phyloP scores from a whole-genome alignment of 306 rosid genomes.

The Quillaja saponaria region DNA sequence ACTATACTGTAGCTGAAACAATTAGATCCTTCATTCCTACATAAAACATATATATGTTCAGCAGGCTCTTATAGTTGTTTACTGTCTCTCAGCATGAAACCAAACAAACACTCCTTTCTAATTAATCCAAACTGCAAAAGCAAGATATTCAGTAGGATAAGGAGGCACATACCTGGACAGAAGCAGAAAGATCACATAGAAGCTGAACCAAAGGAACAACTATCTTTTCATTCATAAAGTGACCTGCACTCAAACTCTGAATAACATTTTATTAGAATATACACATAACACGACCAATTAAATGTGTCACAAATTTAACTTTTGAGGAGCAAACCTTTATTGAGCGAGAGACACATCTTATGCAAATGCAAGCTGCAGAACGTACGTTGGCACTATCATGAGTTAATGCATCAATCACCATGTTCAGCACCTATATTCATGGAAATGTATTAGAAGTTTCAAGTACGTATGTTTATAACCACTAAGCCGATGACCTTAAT shows the following conservation, averaged over 20 bases:
- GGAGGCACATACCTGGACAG: slow-evolving; percentile 69
- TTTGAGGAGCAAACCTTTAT: slow-evolving; percentile 63
- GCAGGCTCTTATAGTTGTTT: not conserved
- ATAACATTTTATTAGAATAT: slow-evolving; percentile 45
- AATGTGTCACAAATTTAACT: slow-evolving; percentile 20
- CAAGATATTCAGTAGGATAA: not conserved
- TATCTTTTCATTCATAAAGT: slow-evolving; percentile 74
- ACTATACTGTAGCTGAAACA: too few relatives aligned
- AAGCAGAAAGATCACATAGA: slow-evolving; percentile 64
- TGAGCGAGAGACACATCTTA: slow-evolving; percentile 86
- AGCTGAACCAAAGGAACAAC: slow-evolving; percentile 78
- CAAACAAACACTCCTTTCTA: slow-evolving; percentile 7
- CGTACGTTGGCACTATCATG: slow-evolving; percentile 71
- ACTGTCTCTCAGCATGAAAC: slow-evolving; percentile 9
- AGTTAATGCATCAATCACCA: slow-evolving; percentile 58
- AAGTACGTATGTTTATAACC: slow-evolving; percentile 1
- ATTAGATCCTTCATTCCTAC: too few relatives aligned
- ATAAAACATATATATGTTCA: too few relatives aligned
- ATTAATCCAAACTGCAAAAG: slow-evolving; percentile 2
- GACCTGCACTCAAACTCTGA: slow-evolving; percentile 94
- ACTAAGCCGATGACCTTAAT: too few relatives aligned
- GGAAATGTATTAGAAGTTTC: slow-evolving; percentile 21
- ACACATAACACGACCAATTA: slow-evolving; percentile 19
- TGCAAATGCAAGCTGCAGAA: slow-evolving; percentile 87
- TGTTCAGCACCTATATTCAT: slow-evolving; percentile 55